Evolutionary conservation across 768 basidiomycete genomes (phyloP), one percentile per base, ranked within the genome.

Genomic region (Pleurotus sapidus): DNA sequence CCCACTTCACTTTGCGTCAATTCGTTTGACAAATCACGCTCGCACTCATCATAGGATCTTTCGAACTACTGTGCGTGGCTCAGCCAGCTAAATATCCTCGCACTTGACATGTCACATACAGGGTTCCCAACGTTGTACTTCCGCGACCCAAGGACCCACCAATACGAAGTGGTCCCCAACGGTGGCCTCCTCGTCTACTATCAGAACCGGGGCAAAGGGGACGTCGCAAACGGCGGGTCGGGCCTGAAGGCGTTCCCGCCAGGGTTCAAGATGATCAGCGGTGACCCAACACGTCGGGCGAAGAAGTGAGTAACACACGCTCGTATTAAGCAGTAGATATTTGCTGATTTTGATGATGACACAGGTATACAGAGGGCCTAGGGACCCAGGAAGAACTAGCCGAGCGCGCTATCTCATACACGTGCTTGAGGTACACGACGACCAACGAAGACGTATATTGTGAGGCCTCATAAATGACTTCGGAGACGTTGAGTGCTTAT

Each of bases 61-160:
- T 74, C 74, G 8, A 74, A 75, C 57, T 77, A 77, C 60, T 77
- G 76, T 75, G 17, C 46, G 15, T 18, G 23, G 24, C 7, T 9
- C 5, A 37, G 30, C 15, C 39, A 15, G 23, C 17, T 3, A 15
- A 34, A 34, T 27, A 17, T 20, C 39, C 42, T 23, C n/a, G 4
- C 42, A 9, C 42, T 12, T 23, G 4, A 4, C 42, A n/a, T 12
- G 6, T 20, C 20, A 12, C 38, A 37, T 24, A 14, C 18, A 77
- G 75, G 74, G 74, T 76, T 76, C 60, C 71, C 75, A 7, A 75
- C 73, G 60, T 64, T 77, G 0, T 77, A 76, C 60, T 75, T 76
- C 61, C 74, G 69, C 27, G 74, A 77, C 60, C 73, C 73, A 4
- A 59, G 64, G 37, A 74, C 68, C n/a, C 65, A 70, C 45, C 53